A percentile compares a stretch with the other conserved stretches of the same genome.
Evolutionary conservation across 2,329 filamentous ascomycete genomes (phyloP).

Genomic region (Penicillium italicum): DNA sequence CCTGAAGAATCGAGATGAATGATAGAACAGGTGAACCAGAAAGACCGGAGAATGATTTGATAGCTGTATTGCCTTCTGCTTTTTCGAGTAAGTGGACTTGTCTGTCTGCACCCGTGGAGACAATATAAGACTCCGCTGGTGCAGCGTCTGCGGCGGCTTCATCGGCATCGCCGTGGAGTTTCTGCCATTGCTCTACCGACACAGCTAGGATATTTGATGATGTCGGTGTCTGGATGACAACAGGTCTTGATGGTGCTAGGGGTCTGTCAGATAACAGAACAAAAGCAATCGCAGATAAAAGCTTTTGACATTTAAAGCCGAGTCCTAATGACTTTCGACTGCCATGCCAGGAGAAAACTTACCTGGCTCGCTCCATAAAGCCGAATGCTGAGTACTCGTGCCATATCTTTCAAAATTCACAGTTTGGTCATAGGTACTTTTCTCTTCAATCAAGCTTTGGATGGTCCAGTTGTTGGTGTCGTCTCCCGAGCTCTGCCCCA

Average conservation of each 20-base stretch:
- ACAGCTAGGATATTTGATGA: slow-evolving; percentile 54
- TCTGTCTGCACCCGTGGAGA: slow-evolving; percentile 48
- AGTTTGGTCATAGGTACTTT: slow-evolving; percentile 55
- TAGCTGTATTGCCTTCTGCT: slow-evolving; percentile 15
- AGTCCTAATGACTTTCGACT: neutral
- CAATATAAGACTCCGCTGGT: slow-evolving; percentile 29
- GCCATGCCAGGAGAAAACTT: slow-evolving; percentile 13
- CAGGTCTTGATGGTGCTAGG: slow-evolving; percentile 47
- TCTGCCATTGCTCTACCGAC: slow-evolving; percentile 41
- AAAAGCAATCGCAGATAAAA: neutral
- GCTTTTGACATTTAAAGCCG: neutral
- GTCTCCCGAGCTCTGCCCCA: slow-evolving; percentile 37
- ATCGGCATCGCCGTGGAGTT: slow-evolving; percentile 11
- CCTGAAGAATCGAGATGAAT: slow-evolving; percentile 41
- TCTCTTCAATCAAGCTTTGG: slow-evolving; percentile 59
- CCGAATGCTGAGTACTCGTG: slow-evolving; percentile 40
- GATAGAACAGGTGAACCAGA: slow-evolving; percentile 52
- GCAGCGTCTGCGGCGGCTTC: slow-evolving; percentile 11
- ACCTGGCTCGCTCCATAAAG: slow-evolving; percentile 49
- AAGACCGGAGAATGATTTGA: slow-evolving; percentile 28
- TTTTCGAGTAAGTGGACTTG: slow-evolving; percentile 47
- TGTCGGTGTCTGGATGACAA: slow-evolving; percentile 42
- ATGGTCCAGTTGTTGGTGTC: slow-evolving; percentile 51
- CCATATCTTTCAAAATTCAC: slow-evolving; percentile 55
- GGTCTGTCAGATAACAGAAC: slow-evolving; percentile 12